phyloP scores from a whole-genome alignment of 768 basidiomycete species.

The Termitomyces sp. region DNA sequence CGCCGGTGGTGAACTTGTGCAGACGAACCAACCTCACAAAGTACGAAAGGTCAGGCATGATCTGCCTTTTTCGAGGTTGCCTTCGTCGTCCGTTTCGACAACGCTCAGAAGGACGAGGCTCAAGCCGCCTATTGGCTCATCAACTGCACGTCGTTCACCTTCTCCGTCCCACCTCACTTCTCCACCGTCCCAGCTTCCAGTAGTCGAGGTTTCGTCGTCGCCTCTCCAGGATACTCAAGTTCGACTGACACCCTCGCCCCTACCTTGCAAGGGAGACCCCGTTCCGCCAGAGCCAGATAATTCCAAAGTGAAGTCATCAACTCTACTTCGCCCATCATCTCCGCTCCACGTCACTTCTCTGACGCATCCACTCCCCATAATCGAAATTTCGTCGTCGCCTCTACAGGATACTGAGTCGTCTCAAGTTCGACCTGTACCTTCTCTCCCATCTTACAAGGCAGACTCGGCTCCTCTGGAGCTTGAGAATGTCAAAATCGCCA shows the following conservation, averaged over 20 bases:
- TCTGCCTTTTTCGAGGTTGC: conserved; percentile 3
- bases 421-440: not conserved
- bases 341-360: not conserved
- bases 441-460: not conserved
- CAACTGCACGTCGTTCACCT: not conserved
- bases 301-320: not conserved
- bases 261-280: not conserved
- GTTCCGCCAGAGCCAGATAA: no score
- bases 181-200: not conserved
- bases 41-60: conserved; percentile 12
- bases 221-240: not conserved
- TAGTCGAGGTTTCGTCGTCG: not conserved
- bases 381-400: not conserved
- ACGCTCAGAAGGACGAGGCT: not conserved
- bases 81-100: not conserved
- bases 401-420: not conserved
- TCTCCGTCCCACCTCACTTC: not conserved
- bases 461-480: not conserved
- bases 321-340: not conserved
- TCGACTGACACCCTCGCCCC: not conserved
- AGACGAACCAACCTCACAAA: conserved; percentile 6
- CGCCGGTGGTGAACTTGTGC: not conserved
- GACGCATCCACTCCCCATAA: not conserved
- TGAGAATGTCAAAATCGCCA: no score
- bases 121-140: not conserved